Evolutionary conservation across 2,329 filamentous ascomycete species (phyloP), one percentile per base, ranked within the genome.

Genomic region (Penicillium freii): DNA sequence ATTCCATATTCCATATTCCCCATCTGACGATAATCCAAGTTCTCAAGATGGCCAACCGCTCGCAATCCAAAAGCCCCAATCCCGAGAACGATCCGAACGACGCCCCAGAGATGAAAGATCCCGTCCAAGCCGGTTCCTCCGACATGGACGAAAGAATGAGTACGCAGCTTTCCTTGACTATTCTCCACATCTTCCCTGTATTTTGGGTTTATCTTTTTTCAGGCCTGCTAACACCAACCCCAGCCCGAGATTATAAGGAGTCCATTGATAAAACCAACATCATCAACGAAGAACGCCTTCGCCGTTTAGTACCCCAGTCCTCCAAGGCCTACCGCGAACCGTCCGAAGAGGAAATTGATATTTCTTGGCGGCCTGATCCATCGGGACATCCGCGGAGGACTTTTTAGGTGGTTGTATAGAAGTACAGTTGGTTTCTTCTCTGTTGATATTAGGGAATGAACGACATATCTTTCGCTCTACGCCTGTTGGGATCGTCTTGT

Each of bases 201-300:
- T 36, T 13, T 0, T 29, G 5, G 4, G 5, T 27, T 13, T 3
- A 11, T n/a, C 17, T 11, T 51, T 15, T 44, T 2, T 1, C 29
- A 29, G 10, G 13, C 2, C 5, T 10, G 23, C 40, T 56, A 17
- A 56, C 31, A 19, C 2, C 2, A 44, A 3, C 8, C 17, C 8
- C 42, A 62, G 63, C 60, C 23, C 31, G 49, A 19, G 60, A 66
- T 38, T 62, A 68, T 13, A 46, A 56, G n/a, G 60, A 61, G 8
- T 61, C 58, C 10, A 60, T 64, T 13, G 51, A 65, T 33, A 38
- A 47, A 19, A 47, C 56, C 2, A 62, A 68, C n/a, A 45, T 67
- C 15, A 23, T 67, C 13, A 21, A 34, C 8, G 56, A 58, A 5
- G 61, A 65, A 19, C 49, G 60, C 4, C 42, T 63, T 40, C 63